These are phyloP conservation scores for Purpureocillium takamizusanense DNA, from an alignment of 2,329 filamentous ascomycete species.

Conservation along the genomic window DNA sequence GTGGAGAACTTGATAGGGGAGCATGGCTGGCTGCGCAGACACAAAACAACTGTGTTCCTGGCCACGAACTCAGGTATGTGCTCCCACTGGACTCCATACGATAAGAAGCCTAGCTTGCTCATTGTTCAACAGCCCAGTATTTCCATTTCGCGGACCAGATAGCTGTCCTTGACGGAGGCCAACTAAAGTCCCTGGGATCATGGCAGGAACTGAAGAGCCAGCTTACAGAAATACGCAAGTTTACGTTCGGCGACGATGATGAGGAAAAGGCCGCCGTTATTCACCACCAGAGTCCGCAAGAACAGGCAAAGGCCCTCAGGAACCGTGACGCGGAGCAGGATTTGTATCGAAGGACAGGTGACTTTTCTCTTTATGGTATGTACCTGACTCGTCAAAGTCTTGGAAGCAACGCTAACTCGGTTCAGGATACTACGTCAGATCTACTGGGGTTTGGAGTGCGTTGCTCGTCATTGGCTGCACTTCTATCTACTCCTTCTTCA, in stretches of 20 bases:
- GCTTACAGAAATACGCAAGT: not conserved
- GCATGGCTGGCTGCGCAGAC: not conserved
- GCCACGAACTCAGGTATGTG: not conserved
- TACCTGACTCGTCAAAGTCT: not conserved
- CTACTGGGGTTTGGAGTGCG: not conserved
- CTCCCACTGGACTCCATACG: not conserved
- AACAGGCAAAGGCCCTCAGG: conserved; percentile 7
- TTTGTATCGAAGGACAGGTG: conserved; percentile 15
- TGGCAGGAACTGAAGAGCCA: not conserved
- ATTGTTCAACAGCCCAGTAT: conserved; percentile 15
- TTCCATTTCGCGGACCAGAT: conserved; percentile 32
- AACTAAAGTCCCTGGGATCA: not conserved
- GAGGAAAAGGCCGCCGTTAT: too few species aligned
- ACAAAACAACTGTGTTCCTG: not conserved
- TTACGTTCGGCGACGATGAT: too few species aligned
- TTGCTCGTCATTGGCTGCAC: conserved; percentile 9
- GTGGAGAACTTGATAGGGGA: not conserved
- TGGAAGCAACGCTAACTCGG: not conserved
- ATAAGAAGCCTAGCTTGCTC: not conserved
- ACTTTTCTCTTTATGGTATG: conserved; percentile 26
- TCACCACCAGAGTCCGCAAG: not conserved
- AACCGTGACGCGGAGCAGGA: conserved; percentile 5
- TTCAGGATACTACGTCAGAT: not conserved
- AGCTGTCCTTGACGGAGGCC: conserved; percentile 25
- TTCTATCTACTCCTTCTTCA: conserved; percentile 20